Base-by-base conservation (phyloP, 148 eudicot species). In the Drosera capensis region DNA sequence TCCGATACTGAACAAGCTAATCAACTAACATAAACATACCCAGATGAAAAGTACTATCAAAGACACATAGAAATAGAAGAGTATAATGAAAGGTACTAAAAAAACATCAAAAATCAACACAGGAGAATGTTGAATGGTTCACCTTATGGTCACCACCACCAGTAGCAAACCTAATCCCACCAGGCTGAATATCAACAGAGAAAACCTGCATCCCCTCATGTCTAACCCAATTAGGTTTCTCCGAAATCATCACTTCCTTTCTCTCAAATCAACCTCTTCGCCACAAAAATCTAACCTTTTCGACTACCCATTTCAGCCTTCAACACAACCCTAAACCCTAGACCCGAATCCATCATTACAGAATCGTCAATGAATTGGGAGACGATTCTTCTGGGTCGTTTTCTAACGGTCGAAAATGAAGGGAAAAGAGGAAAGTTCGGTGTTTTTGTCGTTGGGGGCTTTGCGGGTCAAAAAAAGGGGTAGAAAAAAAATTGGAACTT, bases 121-220 rank as follows among this genome's bases (percentile, higher is more conserved):
- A 16, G 17, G 23, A 29, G 23, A 49, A n/a, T 14, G 23, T 11
- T 13, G 20, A 40, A 52, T 16, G 28, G 20, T 6, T 34, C 49
- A 90, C 97, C 97, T 84, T 90, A 51, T 84, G 87, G 75, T 90
- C 99, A 62, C 99, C 95, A 40, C 99, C 99, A 50, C 93, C 99
- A 64, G 99, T 90, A 20, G 95, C 95, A 66, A 90, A 84, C 68
- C 99, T 63, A 43, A 62, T 67, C 20, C 80, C 84, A 61, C 85
- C 85, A 56, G 93, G 99, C 57, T 90, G 93, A 69, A 90, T 68
- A 67, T 90, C 99, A 71, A 90, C 71, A 50, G 99, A 80, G 81
- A 84, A 90, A 63, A 90, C 78, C 68, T 84, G 95, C 68, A 77
- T 60, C 46, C 87, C 85, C 50, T 77, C 93, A 66, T 90, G 99